Evolutionary conservation across 768 basidiomycete genomes (phyloP).

Genomic region (Phylloporus rhodoxanthus): DNA sequence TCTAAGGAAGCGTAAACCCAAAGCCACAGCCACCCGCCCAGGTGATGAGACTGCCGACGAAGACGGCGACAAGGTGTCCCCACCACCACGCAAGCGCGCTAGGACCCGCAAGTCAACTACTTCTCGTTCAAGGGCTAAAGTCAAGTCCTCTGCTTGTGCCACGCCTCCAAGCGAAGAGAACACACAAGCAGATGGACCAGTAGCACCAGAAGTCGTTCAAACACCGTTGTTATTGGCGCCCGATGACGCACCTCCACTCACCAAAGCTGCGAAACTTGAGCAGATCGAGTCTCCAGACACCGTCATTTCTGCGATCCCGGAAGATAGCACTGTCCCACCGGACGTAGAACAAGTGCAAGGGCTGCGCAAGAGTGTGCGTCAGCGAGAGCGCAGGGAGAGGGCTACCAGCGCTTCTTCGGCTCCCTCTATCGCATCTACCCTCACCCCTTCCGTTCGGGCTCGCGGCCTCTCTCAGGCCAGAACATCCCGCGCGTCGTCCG

Average conservation of each 20-base stretch:
- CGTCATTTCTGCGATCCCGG: neutral
- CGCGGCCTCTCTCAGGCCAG: conserved; percentile 17
- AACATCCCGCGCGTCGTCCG: conserved; percentile 23
- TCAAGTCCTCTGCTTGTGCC: conserved; percentile 3
- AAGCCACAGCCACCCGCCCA: conserved; percentile 26
- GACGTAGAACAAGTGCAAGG: conserved; percentile 21
- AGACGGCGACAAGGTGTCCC: conserved; percentile 21
- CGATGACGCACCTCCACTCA: conserved; percentile 7
- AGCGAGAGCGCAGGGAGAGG: conserved; percentile 24
- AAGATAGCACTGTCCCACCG: conserved; percentile 8
- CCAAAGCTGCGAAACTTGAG: conserved; percentile 20
- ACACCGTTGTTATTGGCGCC: conserved; percentile 16
- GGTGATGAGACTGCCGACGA: conserved; percentile 30
- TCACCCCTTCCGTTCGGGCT: conserved; percentile 23
- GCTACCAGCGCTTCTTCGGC: conserved; percentile 18
- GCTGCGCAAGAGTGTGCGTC: conserved; percentile 28
- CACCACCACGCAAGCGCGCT: conserved; percentile 29
- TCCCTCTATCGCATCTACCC: conserved; percentile 25
- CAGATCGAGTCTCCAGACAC: conserved; percentile 16
- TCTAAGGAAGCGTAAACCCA: conserved; percentile 30
- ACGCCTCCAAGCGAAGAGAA: conserved; percentile 5
- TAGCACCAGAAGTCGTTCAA: neutral
- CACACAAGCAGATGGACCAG: conserved; percentile 1
- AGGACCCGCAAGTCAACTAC: conserved; percentile 22
- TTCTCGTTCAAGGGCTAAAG: neutral